Percentiles rank a stretch among this genome's conserved stretches.
These are phyloP conservation scores for Aspergillus sojae DNA, from an alignment of 2,329 filamentous ascomycete genomes.

Conservation along the genomic window DNA sequence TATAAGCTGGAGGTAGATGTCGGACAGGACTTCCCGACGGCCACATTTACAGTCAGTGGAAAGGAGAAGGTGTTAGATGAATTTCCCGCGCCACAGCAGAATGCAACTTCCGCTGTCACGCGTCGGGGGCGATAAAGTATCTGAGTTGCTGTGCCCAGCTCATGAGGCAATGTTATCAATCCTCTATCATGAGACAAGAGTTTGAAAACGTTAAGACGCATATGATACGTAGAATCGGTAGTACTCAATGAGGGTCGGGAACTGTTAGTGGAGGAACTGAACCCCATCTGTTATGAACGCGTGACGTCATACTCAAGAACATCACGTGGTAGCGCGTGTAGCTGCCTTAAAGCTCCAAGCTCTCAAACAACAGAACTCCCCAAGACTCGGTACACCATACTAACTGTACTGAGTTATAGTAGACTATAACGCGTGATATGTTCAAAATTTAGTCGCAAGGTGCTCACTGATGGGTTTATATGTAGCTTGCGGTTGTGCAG, in stretches of 20 bases:
- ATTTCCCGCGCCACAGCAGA: background rate
- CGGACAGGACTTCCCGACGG: background rate
- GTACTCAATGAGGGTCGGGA: no score
- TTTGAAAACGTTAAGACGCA: no score
- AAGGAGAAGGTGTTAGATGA: background rate
- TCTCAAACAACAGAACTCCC: background rate
- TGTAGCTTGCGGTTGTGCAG: no score
- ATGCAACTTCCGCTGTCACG: background rate
- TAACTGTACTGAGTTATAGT: no score
- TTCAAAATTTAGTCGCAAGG: no score
- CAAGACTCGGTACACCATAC: background rate
- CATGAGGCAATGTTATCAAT: no score
- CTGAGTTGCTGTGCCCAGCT: no score
- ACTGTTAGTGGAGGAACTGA: no score
- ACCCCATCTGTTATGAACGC: background rate
- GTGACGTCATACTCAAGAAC: background rate
- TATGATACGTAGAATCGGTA: no score
- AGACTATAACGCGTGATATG: no score
- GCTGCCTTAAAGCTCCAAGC: background rate
- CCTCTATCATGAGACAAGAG: no score
- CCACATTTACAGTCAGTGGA: background rate
- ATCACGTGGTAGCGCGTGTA: background rate
- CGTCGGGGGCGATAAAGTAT: background rate
- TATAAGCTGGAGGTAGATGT: constrained; percentile 23
- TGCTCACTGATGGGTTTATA: no score